Conservation (phyloP, 202 grass and related monocot genomes). For the Musa balbisiana region DNA sequence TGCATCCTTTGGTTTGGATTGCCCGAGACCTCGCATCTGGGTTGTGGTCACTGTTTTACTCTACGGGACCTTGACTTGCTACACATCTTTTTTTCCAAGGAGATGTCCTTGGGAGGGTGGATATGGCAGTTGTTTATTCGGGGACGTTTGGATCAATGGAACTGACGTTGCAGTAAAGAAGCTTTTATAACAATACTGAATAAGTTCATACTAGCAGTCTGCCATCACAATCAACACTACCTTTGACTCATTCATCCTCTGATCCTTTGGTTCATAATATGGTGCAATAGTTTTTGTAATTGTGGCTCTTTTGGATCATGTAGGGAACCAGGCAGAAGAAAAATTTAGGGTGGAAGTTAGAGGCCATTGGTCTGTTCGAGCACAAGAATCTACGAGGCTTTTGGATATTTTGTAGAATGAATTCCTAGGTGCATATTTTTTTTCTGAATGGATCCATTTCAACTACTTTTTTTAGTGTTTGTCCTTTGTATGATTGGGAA, state of each 20-base stretch:
- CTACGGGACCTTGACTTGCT: slow-evolving; percentile 47
- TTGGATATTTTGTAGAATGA: slow-evolving; percentile 32
- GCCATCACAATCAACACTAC: no score
- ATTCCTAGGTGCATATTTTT: slow-evolving; percentile 17
- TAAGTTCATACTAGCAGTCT: slow-evolving; percentile 27
- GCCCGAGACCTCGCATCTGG: slow-evolving; percentile 46
- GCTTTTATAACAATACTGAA: slow-evolving; percentile 60
- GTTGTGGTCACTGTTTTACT: slow-evolving; percentile 61
- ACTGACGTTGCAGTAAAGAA: slow-evolving; percentile 52
- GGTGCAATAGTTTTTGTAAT: background rate
- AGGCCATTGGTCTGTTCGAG: slow-evolving; percentile 35
- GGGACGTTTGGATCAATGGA: slow-evolving; percentile 42
- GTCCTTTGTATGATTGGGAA: no score
- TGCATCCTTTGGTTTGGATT: slow-evolving; percentile 57
- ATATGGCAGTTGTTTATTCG: slow-evolving; percentile 54
- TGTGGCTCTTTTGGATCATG: background rate
- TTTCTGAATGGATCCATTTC: background rate
- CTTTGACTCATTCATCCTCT: background rate
- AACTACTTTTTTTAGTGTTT: no score
- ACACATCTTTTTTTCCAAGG: slow-evolving; percentile 57
- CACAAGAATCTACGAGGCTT: slow-evolving; percentile 37
- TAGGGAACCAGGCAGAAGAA: slow-evolving; percentile 35
- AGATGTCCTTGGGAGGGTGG: slow-evolving; percentile 74
- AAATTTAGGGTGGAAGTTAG: slow-evolving; percentile 35
- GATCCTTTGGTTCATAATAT: background rate